Evolutionary conservation across 768 basidiomycete species (phyloP), one percentile per base, ranked within the genome.

Genomic region (Vishniacozyma victoriae): DNA sequence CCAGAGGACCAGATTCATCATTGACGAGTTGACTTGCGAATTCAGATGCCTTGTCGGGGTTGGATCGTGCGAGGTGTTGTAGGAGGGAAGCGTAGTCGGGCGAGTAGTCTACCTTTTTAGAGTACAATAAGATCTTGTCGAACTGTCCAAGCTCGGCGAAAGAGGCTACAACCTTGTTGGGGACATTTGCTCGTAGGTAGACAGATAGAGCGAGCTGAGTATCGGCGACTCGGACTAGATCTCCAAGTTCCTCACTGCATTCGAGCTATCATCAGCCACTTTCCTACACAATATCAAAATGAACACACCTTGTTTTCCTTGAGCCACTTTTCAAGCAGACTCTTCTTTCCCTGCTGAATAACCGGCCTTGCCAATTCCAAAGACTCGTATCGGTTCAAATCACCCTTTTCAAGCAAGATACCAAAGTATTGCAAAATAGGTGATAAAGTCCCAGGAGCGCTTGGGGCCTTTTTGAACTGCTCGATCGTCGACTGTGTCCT

Each of bases 361-460:
- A 99, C 95, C 15, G 95, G 95, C 39, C 91, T 82, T 1, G 95
- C 95, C 38, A 99, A 80, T 71, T 99, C 95, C 25, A 99, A 73
- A 13, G 89, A 92, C 72, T 99, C 95, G 7, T 85, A 80, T 69
- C 93, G 90, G 73, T 99, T 99, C 50, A 99, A 80, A 74, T 95
- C 90, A 20, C 95, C 95, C 74, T 92, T 95, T 78, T 97, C 95
- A 36, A 99, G 78, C n/a, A 99, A 75, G 54, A 96, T 93, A 50
- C 95, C 95, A 56, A 99, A 97, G 76, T 99, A 97, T 62, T 96
- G 93, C 18, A 99, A 77, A 60, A 99, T 97, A 3, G 95, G 95
- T 1, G 88, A 91, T 37, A 97, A 77, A 25, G 86, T 85, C 26
- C 93, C 91, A 18, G 88, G 81, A 35, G 85, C 83, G 1, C 86